Evolutionary conservation across 768 basidiomycete species (phyloP).

Genomic region (Cubamyces sp.): DNA sequence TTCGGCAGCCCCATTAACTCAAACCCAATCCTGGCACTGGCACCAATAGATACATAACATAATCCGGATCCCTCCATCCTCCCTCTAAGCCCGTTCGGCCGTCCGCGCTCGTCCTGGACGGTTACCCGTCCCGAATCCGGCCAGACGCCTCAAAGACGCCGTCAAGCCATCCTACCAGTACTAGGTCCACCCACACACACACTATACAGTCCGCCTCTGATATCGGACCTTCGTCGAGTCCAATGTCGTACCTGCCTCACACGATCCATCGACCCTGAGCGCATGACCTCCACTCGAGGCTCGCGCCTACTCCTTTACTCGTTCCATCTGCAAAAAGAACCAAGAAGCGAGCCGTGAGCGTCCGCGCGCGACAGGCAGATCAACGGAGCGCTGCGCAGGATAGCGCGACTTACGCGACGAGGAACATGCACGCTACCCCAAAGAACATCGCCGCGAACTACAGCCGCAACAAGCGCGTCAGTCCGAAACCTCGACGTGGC

Average conservation of each 20-base stretch:
- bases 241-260: slow-evolving; percentile 4
- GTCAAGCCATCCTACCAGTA: not conserved
- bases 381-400: slow-evolving; percentile 2
- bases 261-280: slow-evolving; percentile 18
- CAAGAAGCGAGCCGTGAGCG: slow-evolving; percentile 20
- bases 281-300: slow-evolving; percentile 11
- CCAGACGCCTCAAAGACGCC: slow-evolving; percentile 5
- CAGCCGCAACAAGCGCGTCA: slow-evolving; percentile 6
- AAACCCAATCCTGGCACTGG: not conserved
- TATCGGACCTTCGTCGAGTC: not conserved
- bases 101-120: too few relatives aligned
- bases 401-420: slow-evolving; percentile 75
- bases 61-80: too few relatives aligned
- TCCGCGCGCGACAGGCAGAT: slow-evolving; percentile 9
- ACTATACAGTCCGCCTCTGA: too few relatives aligned
- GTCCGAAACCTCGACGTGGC: slow-evolving; percentile 1
- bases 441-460: slow-evolving; percentile 93
- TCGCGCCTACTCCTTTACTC: slow-evolving; percentile 47
- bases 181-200: too few relatives aligned
- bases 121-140: too few relatives aligned
- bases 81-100: slow-evolving; percentile 5
- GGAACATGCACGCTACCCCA: slow-evolving; percentile 89
- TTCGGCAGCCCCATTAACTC: slow-evolving; percentile 12
- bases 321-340: slow-evolving; percentile 62
- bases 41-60: too few relatives aligned